Percentiles rank a stretch among this genome's conserved stretches.
These are phyloP conservation scores for Talaromyces sp. DNA, from an alignment of 2,329 filamentous ascomycete genomes.

Conservation along the genomic window DNA sequence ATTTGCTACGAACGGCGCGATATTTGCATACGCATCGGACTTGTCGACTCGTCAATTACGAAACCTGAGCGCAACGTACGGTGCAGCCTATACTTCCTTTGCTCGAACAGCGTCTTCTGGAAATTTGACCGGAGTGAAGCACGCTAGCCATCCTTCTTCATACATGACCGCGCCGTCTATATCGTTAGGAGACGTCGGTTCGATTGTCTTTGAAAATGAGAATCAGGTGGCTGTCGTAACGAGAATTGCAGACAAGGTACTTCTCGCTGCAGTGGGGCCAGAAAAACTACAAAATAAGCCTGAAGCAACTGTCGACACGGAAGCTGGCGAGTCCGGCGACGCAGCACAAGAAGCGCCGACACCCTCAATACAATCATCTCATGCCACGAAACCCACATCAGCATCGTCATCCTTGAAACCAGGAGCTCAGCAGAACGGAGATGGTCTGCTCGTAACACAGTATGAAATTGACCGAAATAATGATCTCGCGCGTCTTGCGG, in stretches of 20 bases:
- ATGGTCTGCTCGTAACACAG: conserved; percentile 36
- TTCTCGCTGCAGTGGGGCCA: conserved; percentile 43
- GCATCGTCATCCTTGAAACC: conserved; percentile 2
- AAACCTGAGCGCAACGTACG: conserved; percentile 45
- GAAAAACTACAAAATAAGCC: conserved; percentile 27
- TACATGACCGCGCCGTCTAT: conserved; percentile 44
- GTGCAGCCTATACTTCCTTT: conserved; percentile 45
- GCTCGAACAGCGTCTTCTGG: conserved; percentile 42
- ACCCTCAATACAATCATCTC: conserved; percentile 1
- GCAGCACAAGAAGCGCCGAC: conserved; percentile 2
- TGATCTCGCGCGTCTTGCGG: conserved; percentile 41
- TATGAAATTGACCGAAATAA: conserved; percentile 42
- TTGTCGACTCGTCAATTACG: conserved; percentile 42
- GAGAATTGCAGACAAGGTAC: conserved; percentile 43
- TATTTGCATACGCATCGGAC: conserved; percentile 45
- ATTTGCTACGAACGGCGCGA: conserved; percentile 45
- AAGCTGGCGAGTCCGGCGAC: background rate
- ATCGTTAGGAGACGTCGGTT: conserved; percentile 44
- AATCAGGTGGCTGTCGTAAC: conserved; percentile 44
- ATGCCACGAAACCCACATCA: background rate
- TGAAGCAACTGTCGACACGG: conserved; percentile 8
- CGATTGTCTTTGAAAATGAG: conserved; percentile 45
- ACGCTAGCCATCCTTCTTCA: conserved; percentile 44
- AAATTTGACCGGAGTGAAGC: conserved; percentile 45
- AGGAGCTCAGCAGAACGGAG: conserved; percentile 17